Evolutionary conservation across 1,284 basidiomycete genomes (phyloP).

Genomic region (Malassezia furfur): DNA sequence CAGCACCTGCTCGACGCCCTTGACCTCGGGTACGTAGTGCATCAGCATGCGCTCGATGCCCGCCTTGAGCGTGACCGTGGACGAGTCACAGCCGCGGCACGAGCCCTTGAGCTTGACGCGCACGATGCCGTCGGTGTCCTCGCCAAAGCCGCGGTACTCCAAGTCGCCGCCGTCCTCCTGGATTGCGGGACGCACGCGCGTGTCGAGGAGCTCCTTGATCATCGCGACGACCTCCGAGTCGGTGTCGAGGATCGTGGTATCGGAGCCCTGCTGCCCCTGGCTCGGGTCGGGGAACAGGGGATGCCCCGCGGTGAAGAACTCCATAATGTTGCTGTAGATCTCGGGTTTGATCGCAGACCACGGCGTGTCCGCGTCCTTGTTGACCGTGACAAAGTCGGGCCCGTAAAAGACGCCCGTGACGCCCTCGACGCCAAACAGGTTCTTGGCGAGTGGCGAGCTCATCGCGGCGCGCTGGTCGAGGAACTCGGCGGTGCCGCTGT

Average conservation of each 20-base stretch:
- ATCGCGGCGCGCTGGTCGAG: conserved; percentile 58
- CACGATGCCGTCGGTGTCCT: conserved; percentile 54
- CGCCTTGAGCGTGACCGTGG: conserved; percentile 81
- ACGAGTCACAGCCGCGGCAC: conserved; percentile 85
- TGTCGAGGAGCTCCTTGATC: conserved; percentile 96
- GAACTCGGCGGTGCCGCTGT: conserved; percentile 75
- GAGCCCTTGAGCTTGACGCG: conserved; percentile 86
- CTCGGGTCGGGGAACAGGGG: conserved; percentile 63
- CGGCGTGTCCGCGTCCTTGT: conserved; percentile 72
- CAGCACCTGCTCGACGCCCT: conserved; percentile 87
- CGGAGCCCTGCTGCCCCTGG: conserved; percentile 65
- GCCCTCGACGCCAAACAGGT: conserved; percentile 85
- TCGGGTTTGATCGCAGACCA: conserved; percentile 96
- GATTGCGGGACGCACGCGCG: conserved; percentile 85
- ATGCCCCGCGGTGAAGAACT: conserved; percentile 82
- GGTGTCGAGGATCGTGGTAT: conserved; percentile 87
- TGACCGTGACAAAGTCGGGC: conserved; percentile 94
- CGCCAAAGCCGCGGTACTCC: conserved; percentile 66
- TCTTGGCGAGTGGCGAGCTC: conserved; percentile 78
- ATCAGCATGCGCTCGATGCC: conserved; percentile 81
- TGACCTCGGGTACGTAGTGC: conserved; percentile 97
- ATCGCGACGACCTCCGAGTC: conserved; percentile 97
- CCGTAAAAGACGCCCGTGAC: conserved; percentile 84
- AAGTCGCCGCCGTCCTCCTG: conserved; percentile 90
- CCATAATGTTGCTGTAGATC: conserved; percentile 94